A percentile compares a stretch with the other conserved stretches of the same genome.
phyloP scores from a whole-genome alignment of 371 early-diverging fungal species.

The Mortierella sp. region DNA sequence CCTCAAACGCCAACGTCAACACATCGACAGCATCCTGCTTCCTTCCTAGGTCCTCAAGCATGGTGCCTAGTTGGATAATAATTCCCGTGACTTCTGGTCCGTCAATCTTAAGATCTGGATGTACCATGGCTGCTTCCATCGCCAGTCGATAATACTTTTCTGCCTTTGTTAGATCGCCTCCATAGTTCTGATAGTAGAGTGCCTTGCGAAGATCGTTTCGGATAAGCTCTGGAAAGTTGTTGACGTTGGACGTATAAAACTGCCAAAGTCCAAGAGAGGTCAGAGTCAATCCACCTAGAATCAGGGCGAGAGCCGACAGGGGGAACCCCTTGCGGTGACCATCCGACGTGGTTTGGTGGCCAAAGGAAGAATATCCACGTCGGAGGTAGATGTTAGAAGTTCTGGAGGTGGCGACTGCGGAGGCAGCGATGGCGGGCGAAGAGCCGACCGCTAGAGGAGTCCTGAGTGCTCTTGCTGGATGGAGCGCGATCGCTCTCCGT shows the following conservation, averaged over 20 bases:
- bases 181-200: constrained; percentile 67
- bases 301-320: constrained; percentile 51
- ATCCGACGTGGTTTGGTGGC: too few species aligned
- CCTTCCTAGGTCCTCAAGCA: constrained; percentile 62
- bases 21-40: constrained; percentile 65
- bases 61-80: constrained; percentile 67
- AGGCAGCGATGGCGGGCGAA: too few species aligned
- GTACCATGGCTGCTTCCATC: constrained; percentile 56
- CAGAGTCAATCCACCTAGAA: constrained; percentile 55
- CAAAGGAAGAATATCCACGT: too few species aligned
- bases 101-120: constrained; percentile 59
- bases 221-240: constrained; percentile 65
- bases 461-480: too few species aligned
- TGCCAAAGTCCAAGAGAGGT: constrained; percentile 64
- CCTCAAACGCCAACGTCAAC: constrained; percentile 57
- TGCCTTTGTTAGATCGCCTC: constrained; percentile 58
- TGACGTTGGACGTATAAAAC: constrained; percentile 65
- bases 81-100: constrained; percentile 70
- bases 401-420: too few species aligned
- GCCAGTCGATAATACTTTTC: constrained; percentile 63
- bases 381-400: too few species aligned
- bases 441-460: too few species aligned
- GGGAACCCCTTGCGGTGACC: constrained; percentile 8
- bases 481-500: too few species aligned
- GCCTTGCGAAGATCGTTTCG: constrained; percentile 68